These are phyloP conservation scores for Lactifluus volemus DNA, from an alignment of 768 basidiomycete species.

Conservation along the genomic window DNA sequence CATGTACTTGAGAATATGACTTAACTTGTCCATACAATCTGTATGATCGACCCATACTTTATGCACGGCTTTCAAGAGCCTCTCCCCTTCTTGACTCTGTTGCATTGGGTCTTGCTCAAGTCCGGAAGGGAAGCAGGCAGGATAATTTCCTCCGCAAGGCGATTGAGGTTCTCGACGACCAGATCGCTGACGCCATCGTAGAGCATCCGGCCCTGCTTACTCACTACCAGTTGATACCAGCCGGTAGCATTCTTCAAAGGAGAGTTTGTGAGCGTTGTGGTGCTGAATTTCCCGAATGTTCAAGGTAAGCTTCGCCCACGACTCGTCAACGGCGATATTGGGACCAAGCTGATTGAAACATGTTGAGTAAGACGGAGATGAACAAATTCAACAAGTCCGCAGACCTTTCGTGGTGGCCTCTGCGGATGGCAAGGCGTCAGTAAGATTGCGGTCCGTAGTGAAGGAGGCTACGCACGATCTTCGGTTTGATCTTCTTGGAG, in stretches of 20 bases:
- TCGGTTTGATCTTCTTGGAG: slow-evolving; percentile 28
- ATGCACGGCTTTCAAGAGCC: slow-evolving; percentile 72
- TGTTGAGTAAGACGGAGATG: neutral
- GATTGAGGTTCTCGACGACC: slow-evolving; percentile 74
- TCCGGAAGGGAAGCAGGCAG: slow-evolving; percentile 79
- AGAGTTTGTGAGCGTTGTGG: slow-evolving; percentile 82
- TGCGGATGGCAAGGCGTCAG: slow-evolving; percentile 20
- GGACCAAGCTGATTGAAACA: slow-evolving; percentile 49
- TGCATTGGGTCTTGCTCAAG: slow-evolving; percentile 59
- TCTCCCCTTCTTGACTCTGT: slow-evolving; percentile 74
- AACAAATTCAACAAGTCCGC: slow-evolving; percentile 3
- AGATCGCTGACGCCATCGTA: slow-evolving; percentile 80
- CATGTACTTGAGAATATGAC: slow-evolving; percentile 94
- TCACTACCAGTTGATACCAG: slow-evolving; percentile 92
- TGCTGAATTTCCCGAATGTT: slow-evolving; percentile 95
- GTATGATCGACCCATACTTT: slow-evolving; percentile 93
- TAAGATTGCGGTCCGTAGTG: slow-evolving; percentile 18
- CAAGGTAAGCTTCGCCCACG: slow-evolving; percentile 68
- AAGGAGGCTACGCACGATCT: slow-evolving; percentile 32
- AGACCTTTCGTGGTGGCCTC: slow-evolving; percentile 42
- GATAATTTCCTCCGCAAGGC: slow-evolving; percentile 66
- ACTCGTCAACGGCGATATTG: slow-evolving; percentile 71
- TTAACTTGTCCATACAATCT: slow-evolving; percentile 78
- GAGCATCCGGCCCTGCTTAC: slow-evolving; percentile 74
- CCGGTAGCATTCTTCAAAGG: slow-evolving; percentile 89